Percentiles rank a stretch among this genome's conserved stretches.
These are phyloP conservation scores for Pseudonitzschia pungens DNA, from an alignment of 108 stramenopile genomes.

Conservation along the genomic window DNA sequence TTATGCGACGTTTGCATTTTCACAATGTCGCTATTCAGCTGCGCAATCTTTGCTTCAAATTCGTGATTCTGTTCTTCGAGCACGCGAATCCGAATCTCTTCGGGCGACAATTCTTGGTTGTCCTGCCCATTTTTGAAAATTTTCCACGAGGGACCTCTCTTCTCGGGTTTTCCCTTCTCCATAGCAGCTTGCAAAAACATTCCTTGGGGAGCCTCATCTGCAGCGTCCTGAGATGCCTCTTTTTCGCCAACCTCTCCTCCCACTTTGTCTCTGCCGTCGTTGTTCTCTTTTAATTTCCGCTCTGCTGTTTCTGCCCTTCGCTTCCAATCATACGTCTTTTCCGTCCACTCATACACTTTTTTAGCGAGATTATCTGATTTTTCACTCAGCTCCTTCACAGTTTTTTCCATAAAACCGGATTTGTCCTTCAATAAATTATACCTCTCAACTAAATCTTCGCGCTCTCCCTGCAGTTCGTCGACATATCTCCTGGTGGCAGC, in stretches of 20 bases:
- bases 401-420: conserved; percentile 10
- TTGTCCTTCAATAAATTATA: conserved; percentile 21
- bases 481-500: conserved; percentile 12
- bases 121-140: conserved; percentile 15
- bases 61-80: conserved; percentile 30
- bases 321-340: conserved; percentile 43
- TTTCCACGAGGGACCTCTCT: neutral
- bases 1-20: conserved; percentile 38
- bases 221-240: neutral
- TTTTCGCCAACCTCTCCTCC: conserved; percentile 7
- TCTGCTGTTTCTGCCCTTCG: conserved; percentile 37
- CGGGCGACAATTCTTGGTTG: conserved; percentile 21
- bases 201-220: conserved; percentile 32
- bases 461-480: conserved; percentile 19
- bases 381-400: conserved; percentile 20
- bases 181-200: conserved; percentile 38
- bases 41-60: conserved; percentile 23
- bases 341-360: conserved; percentile 30
- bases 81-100: conserved; percentile 33
- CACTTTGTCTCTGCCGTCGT: neutral
- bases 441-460: conserved; percentile 26
- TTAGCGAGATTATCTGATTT: conserved; percentile 20
- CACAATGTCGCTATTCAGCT: conserved; percentile 44
- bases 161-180: conserved; percentile 21
- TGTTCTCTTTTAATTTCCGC: conserved; percentile 14